A percentile compares a stretch with the other conserved stretches of the same genome.
These are phyloP conservation scores for Pogostemon cablin DNA, from an alignment of 257 asterid genomes.

Conservation along the genomic window DNA sequence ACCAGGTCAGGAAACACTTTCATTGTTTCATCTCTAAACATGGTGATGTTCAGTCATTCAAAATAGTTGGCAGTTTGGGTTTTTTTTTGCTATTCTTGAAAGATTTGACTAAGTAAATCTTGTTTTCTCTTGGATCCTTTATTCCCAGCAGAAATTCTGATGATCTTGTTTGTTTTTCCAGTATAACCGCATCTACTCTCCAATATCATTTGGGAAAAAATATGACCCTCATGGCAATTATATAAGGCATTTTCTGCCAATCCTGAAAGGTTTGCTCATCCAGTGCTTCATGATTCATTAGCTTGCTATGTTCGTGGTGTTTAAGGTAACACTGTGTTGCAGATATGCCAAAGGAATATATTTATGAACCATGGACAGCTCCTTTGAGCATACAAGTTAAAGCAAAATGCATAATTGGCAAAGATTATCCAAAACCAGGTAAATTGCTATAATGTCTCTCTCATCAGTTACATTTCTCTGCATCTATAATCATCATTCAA, in stretches of 20 bases:
- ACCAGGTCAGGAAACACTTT: constrained; percentile 60
- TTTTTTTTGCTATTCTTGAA: background rate
- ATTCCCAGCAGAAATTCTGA: constrained; percentile 18
- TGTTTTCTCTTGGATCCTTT: background rate
- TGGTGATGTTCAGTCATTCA: background rate
- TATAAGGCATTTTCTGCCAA: constrained; percentile 86
- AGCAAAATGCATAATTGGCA: constrained; percentile 83
- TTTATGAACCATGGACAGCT: constrained; percentile 97
- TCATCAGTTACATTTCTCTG: background rate
- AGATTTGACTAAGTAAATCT: background rate
- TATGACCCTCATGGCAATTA: constrained; percentile 84
- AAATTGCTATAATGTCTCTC: constrained; percentile 16
- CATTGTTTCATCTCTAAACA: background rate
- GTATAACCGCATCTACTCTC: constrained; percentile 94
- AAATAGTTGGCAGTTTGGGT: background rate
- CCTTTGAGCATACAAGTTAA: constrained; percentile 76
- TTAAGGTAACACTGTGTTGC: constrained; percentile 33
- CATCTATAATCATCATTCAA: too few relatives aligned
- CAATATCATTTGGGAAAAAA: constrained; percentile 89
- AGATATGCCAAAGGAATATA: constrained; percentile 98
- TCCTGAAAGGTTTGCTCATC: constrained; percentile 66
- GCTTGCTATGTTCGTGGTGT: constrained; percentile 23
- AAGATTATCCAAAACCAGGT: constrained; percentile 99
- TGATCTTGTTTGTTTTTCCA: constrained; percentile 38
- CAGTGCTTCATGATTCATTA: constrained; percentile 20